Evolutionary conservation across 192 early-diverging fungal species (phyloP).

Genomic region (Allomyces arbusculus): DNA sequence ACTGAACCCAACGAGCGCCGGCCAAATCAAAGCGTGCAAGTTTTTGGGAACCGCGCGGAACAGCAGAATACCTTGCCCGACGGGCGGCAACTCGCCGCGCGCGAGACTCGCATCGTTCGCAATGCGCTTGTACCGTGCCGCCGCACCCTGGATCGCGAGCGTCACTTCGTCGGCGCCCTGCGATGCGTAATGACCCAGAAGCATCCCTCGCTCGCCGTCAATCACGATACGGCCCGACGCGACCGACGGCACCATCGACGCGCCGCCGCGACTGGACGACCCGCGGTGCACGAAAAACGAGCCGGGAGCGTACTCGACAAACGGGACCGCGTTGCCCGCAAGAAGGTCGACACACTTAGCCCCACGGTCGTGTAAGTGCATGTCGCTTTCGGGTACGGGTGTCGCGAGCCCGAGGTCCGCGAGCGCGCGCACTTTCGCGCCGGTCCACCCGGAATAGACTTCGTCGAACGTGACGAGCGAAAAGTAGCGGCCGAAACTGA

Average conservation of each 20-base stretch:
- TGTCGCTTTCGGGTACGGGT: background rate
- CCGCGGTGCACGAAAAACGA: slow-evolving; percentile 12
- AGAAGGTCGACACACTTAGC: slow-evolving; percentile 8
- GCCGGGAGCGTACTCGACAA: slow-evolving; percentile 10
- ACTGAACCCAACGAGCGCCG: slow-evolving; percentile 31
- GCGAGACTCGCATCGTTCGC: slow-evolving; percentile 5
- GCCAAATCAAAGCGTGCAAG: slow-evolving; percentile 8
- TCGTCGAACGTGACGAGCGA: slow-evolving; percentile 17
- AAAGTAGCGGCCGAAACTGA: slow-evolving; percentile 15
- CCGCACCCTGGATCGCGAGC: slow-evolving; percentile 14
- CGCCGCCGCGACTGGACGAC: background rate
- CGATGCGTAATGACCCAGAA: slow-evolving; percentile 19
- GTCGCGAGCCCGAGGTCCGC: slow-evolving; percentile 2
- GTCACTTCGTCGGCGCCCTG: slow-evolving; percentile 23
- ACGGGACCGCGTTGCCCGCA: slow-evolving; percentile 3
- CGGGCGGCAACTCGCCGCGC: background rate
- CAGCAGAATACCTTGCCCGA: background rate
- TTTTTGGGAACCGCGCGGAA: background rate
- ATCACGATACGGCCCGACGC: slow-evolving; percentile 18
- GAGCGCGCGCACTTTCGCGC: slow-evolving; percentile 6
- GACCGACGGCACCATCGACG: background rate
- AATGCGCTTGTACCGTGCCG: slow-evolving; percentile 14
- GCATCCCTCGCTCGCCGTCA: slow-evolving; percentile 14
- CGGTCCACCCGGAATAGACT: slow-evolving; percentile 17
- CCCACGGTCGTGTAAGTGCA: slow-evolving; percentile 11